phyloP scores from a whole-genome alignment of 1,284 basidiomycete species.

The Moesziomyces sp. region DNA sequence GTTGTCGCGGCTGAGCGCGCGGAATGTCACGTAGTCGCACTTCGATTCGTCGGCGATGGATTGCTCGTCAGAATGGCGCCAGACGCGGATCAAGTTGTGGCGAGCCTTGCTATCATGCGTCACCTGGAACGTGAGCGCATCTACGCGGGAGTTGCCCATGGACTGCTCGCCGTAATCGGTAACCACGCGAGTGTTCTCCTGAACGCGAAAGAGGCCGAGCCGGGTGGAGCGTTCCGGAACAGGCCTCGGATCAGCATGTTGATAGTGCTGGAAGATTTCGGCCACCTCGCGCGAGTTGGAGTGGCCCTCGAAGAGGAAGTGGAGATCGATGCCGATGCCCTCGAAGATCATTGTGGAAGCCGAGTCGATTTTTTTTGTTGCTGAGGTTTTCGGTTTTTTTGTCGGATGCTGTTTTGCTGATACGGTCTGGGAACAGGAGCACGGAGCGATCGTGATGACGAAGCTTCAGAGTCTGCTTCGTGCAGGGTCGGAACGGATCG shows the following conservation, averaged over 20 bases:
- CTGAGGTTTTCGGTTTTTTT: slow-evolving; percentile 1
- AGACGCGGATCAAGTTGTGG: not conserved
- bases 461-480: not conserved
- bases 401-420: not conserved
- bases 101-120: not conserved
- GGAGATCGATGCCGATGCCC: slow-evolving; percentile 24
- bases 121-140: not conserved
- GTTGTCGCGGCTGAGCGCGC: not conserved
- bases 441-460: not conserved
- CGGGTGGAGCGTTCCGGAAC: not conserved
- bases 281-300: not conserved
- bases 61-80: not conserved
- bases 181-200: slow-evolving; percentile 4
- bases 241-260: slow-evolving; percentile 4
- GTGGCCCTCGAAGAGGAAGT: slow-evolving; percentile 17
- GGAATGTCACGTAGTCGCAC: not conserved
- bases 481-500: too few relatives aligned
- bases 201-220: slow-evolving; percentile 17
- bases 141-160: not conserved
- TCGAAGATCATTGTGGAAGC: slow-evolving; percentile 21
- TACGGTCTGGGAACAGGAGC: not conserved
- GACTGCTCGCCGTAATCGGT: not conserved
- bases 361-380: slow-evolving; percentile 5
- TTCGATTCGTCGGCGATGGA: not conserved
- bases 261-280: slow-evolving; percentile 8